Conservation (phyloP, 225 moss, liverwort and hornwort genomes). For the Anthoceros angustus region DNA sequence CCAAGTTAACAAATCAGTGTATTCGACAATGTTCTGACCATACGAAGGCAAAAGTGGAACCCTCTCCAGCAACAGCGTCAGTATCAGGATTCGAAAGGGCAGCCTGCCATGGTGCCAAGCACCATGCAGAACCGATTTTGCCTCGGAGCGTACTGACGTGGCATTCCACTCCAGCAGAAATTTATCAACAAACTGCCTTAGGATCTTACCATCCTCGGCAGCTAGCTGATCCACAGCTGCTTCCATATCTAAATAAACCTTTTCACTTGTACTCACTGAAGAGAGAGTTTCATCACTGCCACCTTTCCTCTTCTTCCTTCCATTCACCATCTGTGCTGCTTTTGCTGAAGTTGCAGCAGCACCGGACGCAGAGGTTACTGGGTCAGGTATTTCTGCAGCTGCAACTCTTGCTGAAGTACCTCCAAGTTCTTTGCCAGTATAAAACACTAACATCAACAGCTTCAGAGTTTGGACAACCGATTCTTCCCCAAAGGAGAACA, state of each 20-base stretch:
- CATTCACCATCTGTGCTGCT: slow-evolving; percentile 42
- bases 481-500: slow-evolving; percentile 95
- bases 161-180: slow-evolving; percentile 97
- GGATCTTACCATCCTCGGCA: slow-evolving; percentile 59
- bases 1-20: slow-evolving; percentile 86
- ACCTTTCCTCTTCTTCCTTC: slow-evolving; percentile 73
- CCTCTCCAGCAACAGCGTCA: slow-evolving; percentile 67
- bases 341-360: slow-evolving; percentile 20
- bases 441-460: slow-evolving; percentile 77
- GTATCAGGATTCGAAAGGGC: slow-evolving; percentile 60
- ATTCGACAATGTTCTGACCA: slow-evolving; percentile 91
- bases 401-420: slow-evolving; percentile 36
- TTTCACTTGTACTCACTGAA: slow-evolving; percentile 39
- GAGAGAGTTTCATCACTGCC: slow-evolving; percentile 38
- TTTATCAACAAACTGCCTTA: slow-evolving; percentile 71
- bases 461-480: slow-evolving; percentile 90
- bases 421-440: slow-evolving; percentile 68
- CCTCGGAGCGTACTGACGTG: slow-evolving; percentile 76
- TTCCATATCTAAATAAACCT: slow-evolving; percentile 81
- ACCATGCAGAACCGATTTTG: slow-evolving; percentile 79
- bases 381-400: slow-evolving; percentile 24
- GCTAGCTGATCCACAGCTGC: slow-evolving; percentile 81
- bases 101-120: slow-evolving; percentile 99
- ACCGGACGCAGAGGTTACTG: slow-evolving; percentile 23
- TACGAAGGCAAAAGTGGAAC: slow-evolving; percentile 68